phyloP scores from a whole-genome alignment of 1,284 basidiomycete species.

The Cryptococcus amylolentus region DNA sequence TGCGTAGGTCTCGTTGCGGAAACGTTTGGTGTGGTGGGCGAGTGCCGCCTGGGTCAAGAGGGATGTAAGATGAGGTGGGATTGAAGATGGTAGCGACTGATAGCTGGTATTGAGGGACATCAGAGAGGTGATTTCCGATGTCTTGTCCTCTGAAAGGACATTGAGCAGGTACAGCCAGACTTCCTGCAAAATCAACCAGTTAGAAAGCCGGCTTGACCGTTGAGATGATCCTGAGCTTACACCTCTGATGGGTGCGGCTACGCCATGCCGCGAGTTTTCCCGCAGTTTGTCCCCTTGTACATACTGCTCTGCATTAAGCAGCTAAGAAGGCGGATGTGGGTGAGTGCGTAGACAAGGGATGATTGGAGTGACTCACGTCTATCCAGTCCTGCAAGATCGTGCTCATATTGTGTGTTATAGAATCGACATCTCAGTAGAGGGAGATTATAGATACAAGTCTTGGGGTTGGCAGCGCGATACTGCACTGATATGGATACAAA shows the following conservation, averaged over 20 bases:
- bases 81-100: slow-evolving; percentile 23
- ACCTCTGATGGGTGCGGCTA: slow-evolving; percentile 40
- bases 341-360: neutral
- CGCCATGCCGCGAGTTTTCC: slow-evolving; percentile 46
- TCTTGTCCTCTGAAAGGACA: slow-evolving; percentile 44
- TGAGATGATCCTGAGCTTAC: slow-evolving; percentile 18
- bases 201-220: slow-evolving; percentile 2
- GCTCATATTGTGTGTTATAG: slow-evolving; percentile 23
- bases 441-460: too few species aligned
- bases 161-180: slow-evolving; percentile 50
- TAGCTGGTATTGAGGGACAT: slow-evolving; percentile 34
- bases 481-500: too few species aligned
- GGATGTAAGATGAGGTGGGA: slow-evolving; percentile 33
- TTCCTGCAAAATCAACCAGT: slow-evolving; percentile 25
- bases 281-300: slow-evolving; percentile 43
- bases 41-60: slow-evolving; percentile 37
- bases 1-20: slow-evolving; percentile 46
- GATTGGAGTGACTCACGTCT: slow-evolving; percentile 21
- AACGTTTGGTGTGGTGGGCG: slow-evolving; percentile 42
- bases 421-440: too few species aligned
- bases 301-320: slow-evolving; percentile 47
- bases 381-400: slow-evolving; percentile 41
- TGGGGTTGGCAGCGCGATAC: too few species aligned
- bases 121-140: slow-evolving; percentile 42
- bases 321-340: slow-evolving; percentile 14